Base-by-base conservation (phyloP, 306 rosid species). In the Prunus salicina region DNA sequence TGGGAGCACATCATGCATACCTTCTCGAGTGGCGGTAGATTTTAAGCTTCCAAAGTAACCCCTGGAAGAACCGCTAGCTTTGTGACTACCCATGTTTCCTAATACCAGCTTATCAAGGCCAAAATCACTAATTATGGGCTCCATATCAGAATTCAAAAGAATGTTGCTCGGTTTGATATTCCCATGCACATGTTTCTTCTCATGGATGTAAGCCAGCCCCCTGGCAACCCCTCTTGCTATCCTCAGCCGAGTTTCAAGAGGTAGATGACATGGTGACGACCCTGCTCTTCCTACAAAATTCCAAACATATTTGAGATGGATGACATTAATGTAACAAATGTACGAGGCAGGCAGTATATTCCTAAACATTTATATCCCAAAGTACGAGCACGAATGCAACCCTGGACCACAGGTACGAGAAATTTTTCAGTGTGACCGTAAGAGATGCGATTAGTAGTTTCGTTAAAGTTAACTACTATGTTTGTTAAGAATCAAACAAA, bases 141-240 rank as follows among this genome's bases (percentile, higher is more conserved):
- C 97, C 88, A 88, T 92, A 7, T 89, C 88, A 0, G 93, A 69
- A 82, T 49, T 85, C 7, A 95, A 68, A 62, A 92, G 84, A 20
- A 95, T 88, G 84, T 92, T 95, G 81, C 86, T 85, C 0, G 98
- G 96, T 82, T 88, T 95, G 25, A 92, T 72, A 70, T 83, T 87
- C 77, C 90, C 97, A 73, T 95, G 98, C 60, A 95, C 92, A 45
- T 90, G 91, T 56, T 92, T 92, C 92, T 89, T 95, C 62, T 88
- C 98, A 30, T 95, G 98, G 79, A 95, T 82, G 85, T 84, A 92
- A 6, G 84, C 88, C 18, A 95, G 83, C 12, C 93, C 97, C 63
- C 84, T 78, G 0, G 98, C 97, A 11, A 89, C 79, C 58, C 97
- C 98, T 81, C 86, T 89, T 13, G 90, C 93, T 74, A 95, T 87